Evolutionary conservation across 192 early-diverging fungal species (phyloP).

Genomic region (Borealophlyctis nickersoniae): DNA sequence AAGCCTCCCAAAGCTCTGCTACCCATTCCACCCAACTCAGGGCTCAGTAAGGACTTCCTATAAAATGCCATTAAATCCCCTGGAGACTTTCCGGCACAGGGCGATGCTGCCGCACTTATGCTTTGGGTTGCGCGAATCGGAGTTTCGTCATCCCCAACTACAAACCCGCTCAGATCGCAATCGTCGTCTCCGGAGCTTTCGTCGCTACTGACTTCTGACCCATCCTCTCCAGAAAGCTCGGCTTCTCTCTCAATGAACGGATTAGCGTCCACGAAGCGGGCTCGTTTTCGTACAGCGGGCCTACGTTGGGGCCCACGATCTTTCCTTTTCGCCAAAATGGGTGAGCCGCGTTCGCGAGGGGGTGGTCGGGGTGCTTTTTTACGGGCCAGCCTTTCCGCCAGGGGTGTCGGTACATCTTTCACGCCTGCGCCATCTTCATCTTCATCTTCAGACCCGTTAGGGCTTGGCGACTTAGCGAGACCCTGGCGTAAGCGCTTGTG

Average conservation of each 20-base stretch:
- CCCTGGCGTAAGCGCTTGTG: no score
- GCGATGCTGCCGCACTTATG: not conserved
- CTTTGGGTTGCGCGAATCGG: not conserved
- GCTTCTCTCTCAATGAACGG: slow-evolving; percentile 32
- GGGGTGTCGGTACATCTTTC: no score
- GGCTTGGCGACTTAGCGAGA: no score
- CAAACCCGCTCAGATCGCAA: slow-evolving; percentile 30
- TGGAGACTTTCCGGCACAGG: slow-evolving; percentile 9
- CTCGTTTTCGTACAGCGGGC: not conserved
- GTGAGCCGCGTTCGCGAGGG: no score
- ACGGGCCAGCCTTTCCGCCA: no score
- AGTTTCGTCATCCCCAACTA: slow-evolving; percentile 23
- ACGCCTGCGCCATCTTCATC: no score
- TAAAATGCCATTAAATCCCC: slow-evolving; percentile 23
- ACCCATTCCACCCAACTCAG: slow-evolving; percentile 22
- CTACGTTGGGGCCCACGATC: not conserved
- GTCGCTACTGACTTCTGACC: not conserved
- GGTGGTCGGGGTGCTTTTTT: no score
- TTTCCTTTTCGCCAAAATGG: no score
- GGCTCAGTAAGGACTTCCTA: slow-evolving; percentile 21
- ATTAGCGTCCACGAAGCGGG: slow-evolving; percentile 1
- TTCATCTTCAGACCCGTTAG: no score
- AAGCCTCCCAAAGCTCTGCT: not conserved
- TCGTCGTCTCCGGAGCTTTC: slow-evolving; percentile 16
- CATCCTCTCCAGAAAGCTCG: slow-evolving; percentile 2